These are phyloP conservation scores for Pichia phayaonensis DNA, from an alignment of 805 yeast species.

Conservation along the genomic window DNA sequence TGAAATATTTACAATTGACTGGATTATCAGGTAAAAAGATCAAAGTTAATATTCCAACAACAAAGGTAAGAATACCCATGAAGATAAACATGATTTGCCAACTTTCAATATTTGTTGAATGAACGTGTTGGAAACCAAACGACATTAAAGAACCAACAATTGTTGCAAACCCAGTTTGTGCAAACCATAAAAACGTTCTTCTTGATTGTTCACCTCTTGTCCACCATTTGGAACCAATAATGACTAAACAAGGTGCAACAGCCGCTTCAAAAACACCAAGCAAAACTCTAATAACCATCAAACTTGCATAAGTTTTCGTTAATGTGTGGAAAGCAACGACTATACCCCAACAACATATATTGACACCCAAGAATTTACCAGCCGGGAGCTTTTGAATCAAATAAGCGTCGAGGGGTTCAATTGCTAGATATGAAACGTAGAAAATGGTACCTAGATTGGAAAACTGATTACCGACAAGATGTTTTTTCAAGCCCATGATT, in stretches of 20 bases:
- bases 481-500: background rate
- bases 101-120: conserved; percentile 12
- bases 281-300: conserved; percentile 36
- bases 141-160: conserved; percentile 23
- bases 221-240: conserved; percentile 19
- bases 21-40: conserved; percentile 25
- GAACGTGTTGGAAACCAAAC: conserved; percentile 22
- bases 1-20: conserved; percentile 21
- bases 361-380: conserved; percentile 24
- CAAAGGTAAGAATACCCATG: conserved; percentile 23
- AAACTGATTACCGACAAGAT: conserved; percentile 11
- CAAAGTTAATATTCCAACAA: conserved; percentile 23
- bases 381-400: conserved; percentile 31
- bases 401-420: conserved; percentile 37
- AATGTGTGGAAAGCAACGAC: conserved; percentile 34
- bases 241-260: conserved; percentile 12
- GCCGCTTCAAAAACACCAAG: conserved; percentile 33
- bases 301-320: conserved; percentile 37
- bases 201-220: conserved; percentile 20
- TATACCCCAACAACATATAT: conserved; percentile 29
- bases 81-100: conserved; percentile 27
- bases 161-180: conserved; percentile 17
- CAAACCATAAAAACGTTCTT: conserved; percentile 19
- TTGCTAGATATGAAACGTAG: conserved; percentile 40
- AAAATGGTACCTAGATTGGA: conserved; percentile 31